Base-by-base conservation (phyloP, 1,284 basidiomycete species). In the Polyporus tsugae region DNA sequence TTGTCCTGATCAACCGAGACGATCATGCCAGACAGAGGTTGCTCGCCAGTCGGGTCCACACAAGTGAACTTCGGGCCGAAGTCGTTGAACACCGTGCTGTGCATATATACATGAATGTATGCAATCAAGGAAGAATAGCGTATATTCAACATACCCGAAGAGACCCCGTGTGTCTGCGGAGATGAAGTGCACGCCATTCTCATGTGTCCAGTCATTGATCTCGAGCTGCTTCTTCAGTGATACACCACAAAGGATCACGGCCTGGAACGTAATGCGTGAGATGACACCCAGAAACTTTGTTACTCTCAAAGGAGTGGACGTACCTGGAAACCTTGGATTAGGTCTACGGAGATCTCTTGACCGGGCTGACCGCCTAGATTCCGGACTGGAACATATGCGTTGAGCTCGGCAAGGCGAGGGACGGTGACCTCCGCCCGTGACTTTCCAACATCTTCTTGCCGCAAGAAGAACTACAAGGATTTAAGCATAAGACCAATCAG, bases 51-150 rank as follows among this genome's bases (percentile, higher is more conserved):
- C 7, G 96, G 91, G 78, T 99, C 98, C 44, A 97, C 95, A 77
- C 96, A 97, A 35, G 95, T 91, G 79, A 99, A 99, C 79, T 95
- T 94, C 53, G 91, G 82, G 6, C 98, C 98, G 78, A 99, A 99
- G 82, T 99, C 98, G 79, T 95, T 98, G 86, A 99, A 99, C 29
- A 94, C 92, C 67, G 93, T 91, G 19, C 95, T 96, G 76, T 49
- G 55, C 22, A n/a, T n/a, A 29, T 38, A 35, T 49, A 17, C n/a
- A 25, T 62, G 35, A 62, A 22, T 22, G 4, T 22, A 38, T 41
- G 29, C 22, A 39, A 17, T 4, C 36, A 57, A 29, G 41, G 2
- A 38, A 19, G 62, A 22, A 64, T n/a, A 10, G 58, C 46, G 35
- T 29, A 41, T 64, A 62, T 73, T 66, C 67, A 60, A 79, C 89